A percentile compares a stretch with the other conserved stretches of the same genome.
Evolutionary conservation across 2,329 filamentous ascomycete genomes (phyloP).

Genomic region (Diaporthe citriasiana): DNA sequence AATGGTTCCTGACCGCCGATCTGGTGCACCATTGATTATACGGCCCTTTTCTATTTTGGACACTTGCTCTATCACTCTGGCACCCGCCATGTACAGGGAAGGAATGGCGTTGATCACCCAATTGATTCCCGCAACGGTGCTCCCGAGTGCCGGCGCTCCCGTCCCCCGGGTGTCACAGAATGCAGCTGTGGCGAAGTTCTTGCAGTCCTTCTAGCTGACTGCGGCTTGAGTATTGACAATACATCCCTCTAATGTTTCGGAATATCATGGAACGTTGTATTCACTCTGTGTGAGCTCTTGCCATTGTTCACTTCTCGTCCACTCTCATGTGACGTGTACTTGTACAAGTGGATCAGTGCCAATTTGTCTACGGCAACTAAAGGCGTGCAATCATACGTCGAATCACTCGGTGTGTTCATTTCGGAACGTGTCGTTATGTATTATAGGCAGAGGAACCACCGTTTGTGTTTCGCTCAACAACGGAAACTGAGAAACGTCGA

Average conservation of each 20-base stretch:
- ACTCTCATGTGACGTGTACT: background rate
- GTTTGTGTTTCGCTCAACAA: background rate
- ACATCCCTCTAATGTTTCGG: constrained; percentile 5
- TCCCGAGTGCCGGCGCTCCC: background rate
- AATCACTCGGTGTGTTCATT: background rate
- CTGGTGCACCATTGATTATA: constrained; percentile 1
- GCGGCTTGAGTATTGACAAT: constrained; percentile 29
- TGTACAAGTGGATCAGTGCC: too few relatives aligned
- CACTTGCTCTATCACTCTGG: background rate
- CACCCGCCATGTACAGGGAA: background rate
- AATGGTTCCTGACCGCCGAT: constrained; percentile 16
- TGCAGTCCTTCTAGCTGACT: background rate
- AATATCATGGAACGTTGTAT: constrained; percentile 24
- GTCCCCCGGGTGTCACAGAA: constrained; percentile 2
- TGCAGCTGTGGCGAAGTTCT: constrained; percentile 16
- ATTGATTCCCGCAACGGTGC: constrained; percentile 5
- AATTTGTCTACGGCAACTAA: background rate
- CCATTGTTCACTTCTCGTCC: background rate
- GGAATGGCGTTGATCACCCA: background rate
- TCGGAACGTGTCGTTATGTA: too few relatives aligned
- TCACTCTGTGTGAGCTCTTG: background rate
- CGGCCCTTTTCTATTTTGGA: background rate
- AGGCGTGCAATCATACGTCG: background rate
- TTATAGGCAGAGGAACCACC: background rate
- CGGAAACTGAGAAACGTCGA: background rate